phyloP scores from a whole-genome alignment of 2,329 filamentous ascomycete genomes.

The Curvularia sp. region DNA sequence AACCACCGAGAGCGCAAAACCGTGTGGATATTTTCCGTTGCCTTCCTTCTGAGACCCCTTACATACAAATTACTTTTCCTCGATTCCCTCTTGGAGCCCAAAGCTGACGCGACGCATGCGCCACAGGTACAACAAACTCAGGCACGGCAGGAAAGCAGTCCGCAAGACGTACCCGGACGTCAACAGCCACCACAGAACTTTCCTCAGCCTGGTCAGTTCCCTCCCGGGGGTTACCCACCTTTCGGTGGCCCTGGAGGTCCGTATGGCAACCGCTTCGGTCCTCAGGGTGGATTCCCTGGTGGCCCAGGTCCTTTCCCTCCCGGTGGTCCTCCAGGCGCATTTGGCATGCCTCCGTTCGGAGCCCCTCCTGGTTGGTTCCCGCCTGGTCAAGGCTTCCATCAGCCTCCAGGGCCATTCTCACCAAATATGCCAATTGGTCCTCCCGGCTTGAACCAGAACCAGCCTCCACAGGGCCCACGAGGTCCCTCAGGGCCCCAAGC shows the following conservation, averaged over 20 bases:
- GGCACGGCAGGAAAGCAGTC: slow-evolving; percentile 28
- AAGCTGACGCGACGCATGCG: slow-evolving; percentile 36
- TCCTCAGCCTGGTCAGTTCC: slow-evolving; percentile 52
- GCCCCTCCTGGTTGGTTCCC: slow-evolving; percentile 77
- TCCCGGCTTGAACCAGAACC: slow-evolving; percentile 56
- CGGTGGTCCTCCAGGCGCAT: slow-evolving; percentile 58
- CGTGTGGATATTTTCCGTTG: slow-evolving; percentile 98
- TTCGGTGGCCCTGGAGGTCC: slow-evolving; percentile 39
- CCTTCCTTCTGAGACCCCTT: slow-evolving; percentile 92
- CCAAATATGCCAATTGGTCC: slow-evolving; percentile 67
- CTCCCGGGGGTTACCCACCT: slow-evolving; percentile 51
- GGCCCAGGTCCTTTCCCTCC: slow-evolving; percentile 57
- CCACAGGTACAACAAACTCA: slow-evolving; percentile 44
- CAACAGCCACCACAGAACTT: slow-evolving; percentile 51
- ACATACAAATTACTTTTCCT: slow-evolving; percentile 21
- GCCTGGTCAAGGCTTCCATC: slow-evolving; percentile 76
- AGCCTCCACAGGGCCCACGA: slow-evolving; percentile 49
- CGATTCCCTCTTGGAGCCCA: slow-evolving; percentile 9
- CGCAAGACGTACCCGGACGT: slow-evolving; percentile 36
- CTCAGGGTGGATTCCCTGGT: slow-evolving; percentile 55
- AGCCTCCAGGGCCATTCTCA: slow-evolving; percentile 68
- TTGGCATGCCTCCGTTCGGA: slow-evolving; percentile 75
- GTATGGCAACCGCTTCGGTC: slow-evolving; percentile 55
- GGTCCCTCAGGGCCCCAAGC: slow-evolving; percentile 41
- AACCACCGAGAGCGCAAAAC: slow-evolving; percentile 91